Conservation (phyloP, 1,284 basidiomycete species). For the Heterobasidion occidentale region DNA sequence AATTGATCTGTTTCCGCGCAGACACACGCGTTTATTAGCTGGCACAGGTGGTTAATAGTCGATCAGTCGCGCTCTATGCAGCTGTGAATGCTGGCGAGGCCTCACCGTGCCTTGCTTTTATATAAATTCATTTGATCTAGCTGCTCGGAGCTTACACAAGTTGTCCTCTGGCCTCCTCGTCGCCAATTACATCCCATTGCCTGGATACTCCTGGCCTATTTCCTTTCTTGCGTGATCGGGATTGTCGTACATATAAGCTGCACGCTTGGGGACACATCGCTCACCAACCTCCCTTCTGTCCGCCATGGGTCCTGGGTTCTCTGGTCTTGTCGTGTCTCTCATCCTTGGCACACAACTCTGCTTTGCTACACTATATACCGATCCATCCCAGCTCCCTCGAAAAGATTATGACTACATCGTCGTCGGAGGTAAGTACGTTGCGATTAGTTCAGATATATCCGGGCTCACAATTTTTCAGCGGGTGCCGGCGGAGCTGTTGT, state of each 20-base stretch:
- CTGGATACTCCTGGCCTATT: not conserved
- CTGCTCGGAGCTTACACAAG: not conserved
- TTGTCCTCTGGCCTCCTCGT: not conserved
- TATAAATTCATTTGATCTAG: too few relatives aligned
- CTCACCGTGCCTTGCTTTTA: too few relatives aligned
- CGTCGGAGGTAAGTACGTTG: not conserved
- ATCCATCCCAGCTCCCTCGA: not conserved
- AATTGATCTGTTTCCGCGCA: too few relatives aligned
- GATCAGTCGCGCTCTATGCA: too few relatives aligned
- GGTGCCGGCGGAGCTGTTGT: conserved; percentile 1
- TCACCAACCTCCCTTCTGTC: not conserved
- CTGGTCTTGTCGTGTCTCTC: not conserved
- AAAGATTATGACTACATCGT: conserved; percentile 6
- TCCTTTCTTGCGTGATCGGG: not conserved
- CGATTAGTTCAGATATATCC: not conserved
- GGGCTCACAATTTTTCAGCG: not conserved
- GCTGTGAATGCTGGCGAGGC: too few relatives aligned
- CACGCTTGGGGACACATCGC: not conserved
- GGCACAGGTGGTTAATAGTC: too few relatives aligned
- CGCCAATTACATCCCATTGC: not conserved
- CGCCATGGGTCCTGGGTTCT: not conserved
- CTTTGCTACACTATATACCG: not conserved
- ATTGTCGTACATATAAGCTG: not conserved
- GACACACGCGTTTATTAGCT: too few relatives aligned
- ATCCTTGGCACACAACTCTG: not conserved